Conservation (phyloP, 192 early-diverging fungal genomes). For the Linnemannia schmuckeri region DNA sequence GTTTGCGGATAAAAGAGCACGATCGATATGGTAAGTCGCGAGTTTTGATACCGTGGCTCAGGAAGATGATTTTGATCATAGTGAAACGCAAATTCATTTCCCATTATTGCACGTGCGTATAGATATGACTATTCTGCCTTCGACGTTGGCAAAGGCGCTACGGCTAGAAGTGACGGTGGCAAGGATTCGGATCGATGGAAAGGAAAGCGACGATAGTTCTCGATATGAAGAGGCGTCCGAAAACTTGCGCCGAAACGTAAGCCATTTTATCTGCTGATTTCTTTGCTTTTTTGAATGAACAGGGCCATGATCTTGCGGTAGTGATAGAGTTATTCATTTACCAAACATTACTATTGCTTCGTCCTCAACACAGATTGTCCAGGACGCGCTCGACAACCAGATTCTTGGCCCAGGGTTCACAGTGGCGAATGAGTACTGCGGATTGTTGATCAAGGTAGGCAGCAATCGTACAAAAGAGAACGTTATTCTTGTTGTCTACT, state of each 20-base stretch:
- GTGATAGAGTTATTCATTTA: too few relatives aligned
- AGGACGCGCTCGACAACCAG: constrained; percentile 20
- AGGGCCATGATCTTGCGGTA: background rate
- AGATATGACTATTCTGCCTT: constrained; percentile 12
- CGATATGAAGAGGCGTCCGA: constrained; percentile 31
- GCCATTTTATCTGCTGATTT: background rate
- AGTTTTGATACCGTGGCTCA: too few relatives aligned
- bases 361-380: constrained; percentile 15
- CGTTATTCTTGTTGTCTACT: background rate
- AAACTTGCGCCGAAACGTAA: constrained; percentile 35
- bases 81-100: background rate
- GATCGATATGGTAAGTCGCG: constrained; percentile 12
- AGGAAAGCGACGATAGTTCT: constrained; percentile 9
- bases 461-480: background rate
- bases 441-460: constrained; percentile 34
- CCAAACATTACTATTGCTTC: too few relatives aligned
- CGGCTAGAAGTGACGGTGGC: constrained; percentile 11
- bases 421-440: constrained; percentile 11
- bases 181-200: background rate
- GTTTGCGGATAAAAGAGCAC: background rate
- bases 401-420: constrained; percentile 22
- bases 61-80: background rate
- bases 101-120: background rate
- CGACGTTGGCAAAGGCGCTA: constrained; percentile 13
- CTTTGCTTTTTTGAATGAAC: background rate